Evolutionary conservation across 192 early-diverging fungal species (phyloP).

Genomic region (Coemansia sp.): DNA sequence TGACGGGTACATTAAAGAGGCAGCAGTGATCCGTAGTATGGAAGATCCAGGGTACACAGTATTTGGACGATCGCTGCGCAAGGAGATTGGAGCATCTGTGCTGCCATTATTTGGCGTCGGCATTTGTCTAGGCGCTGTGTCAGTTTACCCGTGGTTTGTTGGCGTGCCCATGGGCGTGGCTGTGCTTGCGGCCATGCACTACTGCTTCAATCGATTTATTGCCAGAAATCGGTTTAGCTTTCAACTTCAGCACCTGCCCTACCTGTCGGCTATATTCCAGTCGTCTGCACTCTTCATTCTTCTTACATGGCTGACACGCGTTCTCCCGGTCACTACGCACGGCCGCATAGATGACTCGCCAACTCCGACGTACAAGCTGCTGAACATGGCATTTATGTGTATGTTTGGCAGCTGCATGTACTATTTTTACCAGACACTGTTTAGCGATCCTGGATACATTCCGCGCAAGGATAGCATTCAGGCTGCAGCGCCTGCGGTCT

Average conservation of each 20-base stretch:
- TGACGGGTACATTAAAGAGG: constrained; percentile 28
- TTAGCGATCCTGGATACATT: constrained; percentile 79
- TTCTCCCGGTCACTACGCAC: constrained; percentile 66
- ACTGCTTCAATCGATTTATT: constrained; percentile 62
- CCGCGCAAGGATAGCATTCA: constrained; percentile 52
- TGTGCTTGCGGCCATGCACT: constrained; percentile 59
- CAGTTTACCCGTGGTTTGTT: constrained; percentile 74
- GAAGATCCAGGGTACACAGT: constrained; percentile 21
- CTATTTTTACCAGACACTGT: constrained; percentile 73
- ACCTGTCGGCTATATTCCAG: constrained; percentile 85
- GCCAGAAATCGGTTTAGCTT: constrained; percentile 52
- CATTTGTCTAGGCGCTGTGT: constrained; percentile 58
- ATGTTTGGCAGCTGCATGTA: constrained; percentile 65
- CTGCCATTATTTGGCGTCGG: constrained; percentile 69
- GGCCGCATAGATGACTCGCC: constrained; percentile 28
- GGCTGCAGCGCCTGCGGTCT: constrained; percentile 33
- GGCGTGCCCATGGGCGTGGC: constrained; percentile 63
- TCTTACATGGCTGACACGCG: constrained; percentile 61
- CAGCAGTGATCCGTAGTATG: constrained; percentile 24
- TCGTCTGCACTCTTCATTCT: constrained; percentile 73
- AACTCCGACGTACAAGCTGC: constrained; percentile 28
- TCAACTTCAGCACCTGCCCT: constrained; percentile 74
- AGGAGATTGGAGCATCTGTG: constrained; percentile 67
- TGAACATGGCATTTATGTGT: constrained; percentile 68
- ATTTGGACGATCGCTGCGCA: constrained; percentile 32